phyloP scores from a whole-genome alignment of 208 protist species.

The Leishmania tropica region DNA sequence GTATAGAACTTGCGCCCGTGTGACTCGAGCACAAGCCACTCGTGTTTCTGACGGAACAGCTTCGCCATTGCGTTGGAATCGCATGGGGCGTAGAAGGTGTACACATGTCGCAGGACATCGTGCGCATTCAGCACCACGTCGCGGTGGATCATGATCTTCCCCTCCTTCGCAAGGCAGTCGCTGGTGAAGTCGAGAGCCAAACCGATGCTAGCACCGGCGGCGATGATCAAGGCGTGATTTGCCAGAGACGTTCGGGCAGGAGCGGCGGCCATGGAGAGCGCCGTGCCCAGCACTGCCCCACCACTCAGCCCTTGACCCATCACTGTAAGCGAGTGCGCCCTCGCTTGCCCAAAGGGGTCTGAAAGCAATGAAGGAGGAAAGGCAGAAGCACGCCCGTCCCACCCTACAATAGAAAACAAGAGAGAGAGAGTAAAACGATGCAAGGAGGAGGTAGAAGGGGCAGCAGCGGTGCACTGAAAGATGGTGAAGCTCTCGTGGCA shows the following conservation, averaged over 20 bases:
- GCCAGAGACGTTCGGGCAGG: slow-evolving; percentile 54
- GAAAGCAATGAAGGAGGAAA: not conserved
- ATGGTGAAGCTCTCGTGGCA: too few relatives aligned
- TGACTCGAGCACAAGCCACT: slow-evolving; percentile 91
- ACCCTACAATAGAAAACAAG: not conserved
- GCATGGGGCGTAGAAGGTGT: slow-evolving; percentile 87
- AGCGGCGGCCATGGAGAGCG: slow-evolving; percentile 57
- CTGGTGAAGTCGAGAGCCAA: slow-evolving; percentile 84
- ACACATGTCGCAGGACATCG: slow-evolving; percentile 85
- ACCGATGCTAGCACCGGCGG: slow-evolving; percentile 54
- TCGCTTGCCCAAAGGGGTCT: not conserved
- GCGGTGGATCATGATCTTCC: slow-evolving; percentile 84
- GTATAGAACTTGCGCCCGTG: slow-evolving; percentile 77
- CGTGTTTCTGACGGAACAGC: slow-evolving; percentile 87
- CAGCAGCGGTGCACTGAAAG: too few relatives aligned
- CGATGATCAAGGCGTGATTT: slow-evolving; percentile 68
- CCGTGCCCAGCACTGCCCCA: slow-evolving; percentile 61
- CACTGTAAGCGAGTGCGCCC: not conserved
- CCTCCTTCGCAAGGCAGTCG: slow-evolving; percentile 79
- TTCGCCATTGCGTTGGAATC: slow-evolving; percentile 66
- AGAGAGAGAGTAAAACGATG: not conserved
- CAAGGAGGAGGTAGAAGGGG: too few relatives aligned
- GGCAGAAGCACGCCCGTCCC: not conserved
- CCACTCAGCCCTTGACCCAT: slow-evolving; percentile 89
- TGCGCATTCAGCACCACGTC: slow-evolving; percentile 85